Percentiles rank a stretch among this genome's conserved stretches.
phyloP scores from a whole-genome alignment of 768 basidiomycete genomes.

The Boletales sp. region DNA sequence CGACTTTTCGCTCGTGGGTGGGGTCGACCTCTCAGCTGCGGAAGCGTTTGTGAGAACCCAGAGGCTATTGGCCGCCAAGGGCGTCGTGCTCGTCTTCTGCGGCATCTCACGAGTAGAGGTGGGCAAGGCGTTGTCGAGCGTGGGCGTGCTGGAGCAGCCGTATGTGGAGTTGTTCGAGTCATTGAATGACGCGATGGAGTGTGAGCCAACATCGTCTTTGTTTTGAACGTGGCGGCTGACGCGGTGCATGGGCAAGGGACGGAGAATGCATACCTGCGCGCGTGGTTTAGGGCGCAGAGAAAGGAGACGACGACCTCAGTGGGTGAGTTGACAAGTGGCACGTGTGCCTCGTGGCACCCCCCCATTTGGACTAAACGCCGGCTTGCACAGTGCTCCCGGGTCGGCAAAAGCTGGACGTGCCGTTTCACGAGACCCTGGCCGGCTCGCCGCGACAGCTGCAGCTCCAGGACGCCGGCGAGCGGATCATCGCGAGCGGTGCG shows the following conservation, averaged over 20 bases:
- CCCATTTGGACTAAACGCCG: background rate
- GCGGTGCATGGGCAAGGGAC: conserved; percentile 55
- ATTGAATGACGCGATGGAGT: conserved; percentile 91
- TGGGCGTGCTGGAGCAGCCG: conserved; percentile 72
- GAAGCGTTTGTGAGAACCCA: conserved; percentile 94
- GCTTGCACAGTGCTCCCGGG: conserved; percentile 49
- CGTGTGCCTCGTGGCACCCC: background rate
- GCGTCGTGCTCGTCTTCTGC: conserved; percentile 86
- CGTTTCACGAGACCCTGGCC: conserved; percentile 37
- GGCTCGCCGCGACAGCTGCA: conserved; percentile 69
- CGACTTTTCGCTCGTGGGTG: conserved; percentile 80
- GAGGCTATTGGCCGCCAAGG: conserved; percentile 67
- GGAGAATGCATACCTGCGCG: conserved; percentile 85
- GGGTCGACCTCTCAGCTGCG: conserved; percentile 92
- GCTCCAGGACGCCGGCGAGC: conserved; percentile 66
- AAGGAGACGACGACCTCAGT: conserved; percentile 42
- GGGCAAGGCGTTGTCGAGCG: conserved; percentile 70
- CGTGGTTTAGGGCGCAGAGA: conserved; percentile 71
- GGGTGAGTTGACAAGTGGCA: conserved; percentile 35
- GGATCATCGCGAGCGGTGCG: conserved; percentile 62
- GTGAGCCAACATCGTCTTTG: conserved; percentile 40
- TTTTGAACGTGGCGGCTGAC: conserved; percentile 4
- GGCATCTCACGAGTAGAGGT: conserved; percentile 67
- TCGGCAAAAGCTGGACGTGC: conserved; percentile 49
- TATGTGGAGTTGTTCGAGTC: conserved; percentile 79